Conservation (phyloP, 2,329 filamentous ascomycete genomes). For the Fusarium euwallaceae region DNA sequence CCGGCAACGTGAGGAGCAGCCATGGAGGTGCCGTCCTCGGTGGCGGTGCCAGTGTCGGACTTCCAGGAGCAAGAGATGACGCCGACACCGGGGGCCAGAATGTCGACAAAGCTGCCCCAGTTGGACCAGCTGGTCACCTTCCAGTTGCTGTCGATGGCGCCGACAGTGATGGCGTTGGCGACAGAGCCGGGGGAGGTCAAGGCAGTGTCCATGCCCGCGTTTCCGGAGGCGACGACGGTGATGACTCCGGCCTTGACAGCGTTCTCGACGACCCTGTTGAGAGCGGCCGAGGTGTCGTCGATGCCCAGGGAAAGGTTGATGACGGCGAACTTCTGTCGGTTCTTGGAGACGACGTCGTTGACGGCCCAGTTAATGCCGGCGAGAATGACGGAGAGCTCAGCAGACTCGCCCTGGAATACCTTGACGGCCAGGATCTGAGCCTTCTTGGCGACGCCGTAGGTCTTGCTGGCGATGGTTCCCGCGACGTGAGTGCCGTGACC, state of each 20-base stretch:
- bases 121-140: slow-evolving; percentile 63
- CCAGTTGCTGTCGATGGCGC: slow-evolving; percentile 54
- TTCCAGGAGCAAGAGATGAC: slow-evolving; percentile 64
- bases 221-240: slow-evolving; percentile 68
- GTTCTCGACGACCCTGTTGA: slow-evolving; percentile 63
- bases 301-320: slow-evolving; percentile 70
- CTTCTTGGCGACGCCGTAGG: slow-evolving; percentile 59
- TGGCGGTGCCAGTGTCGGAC: slow-evolving; percentile 56
- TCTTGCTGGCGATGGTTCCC: slow-evolving; percentile 52
- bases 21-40: slow-evolving; percentile 73
- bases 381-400: slow-evolving; percentile 50
- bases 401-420: slow-evolving; percentile 54
- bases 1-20: slow-evolving; percentile 72
- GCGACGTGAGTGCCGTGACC: slow-evolving; percentile 60
- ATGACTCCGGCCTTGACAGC: slow-evolving; percentile 63
- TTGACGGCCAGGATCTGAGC: slow-evolving; percentile 60
- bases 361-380: slow-evolving; percentile 58
- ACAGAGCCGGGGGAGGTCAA: slow-evolving; percentile 50
- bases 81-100: slow-evolving; percentile 64
- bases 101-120: slow-evolving; percentile 61
- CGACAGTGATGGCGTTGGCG: slow-evolving; percentile 50
- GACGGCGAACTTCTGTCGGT: slow-evolving; percentile 58
- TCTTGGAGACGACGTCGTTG: slow-evolving; percentile 57
- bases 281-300: slow-evolving; percentile 53
- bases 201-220: slow-evolving; percentile 52